Base-by-base conservation (phyloP, 768 basidiomycete genomes). In the Lentinula sp. region DNA sequence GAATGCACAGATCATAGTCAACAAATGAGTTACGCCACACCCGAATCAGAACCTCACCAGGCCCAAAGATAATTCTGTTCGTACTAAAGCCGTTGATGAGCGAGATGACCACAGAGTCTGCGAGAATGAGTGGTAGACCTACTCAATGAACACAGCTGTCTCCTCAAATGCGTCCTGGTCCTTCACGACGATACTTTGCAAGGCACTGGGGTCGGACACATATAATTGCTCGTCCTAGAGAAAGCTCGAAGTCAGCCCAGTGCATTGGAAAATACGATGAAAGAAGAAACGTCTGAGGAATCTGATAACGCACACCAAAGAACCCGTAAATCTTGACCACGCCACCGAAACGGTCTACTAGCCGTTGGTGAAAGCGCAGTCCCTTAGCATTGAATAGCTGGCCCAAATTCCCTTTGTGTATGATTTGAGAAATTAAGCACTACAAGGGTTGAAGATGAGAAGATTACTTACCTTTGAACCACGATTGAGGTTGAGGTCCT, bases 151-250 rank as follows among this genome's bases (percentile, higher is more conserved):
- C 0, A 76, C 72, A 0, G 70, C 63, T 0, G 79, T 75, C 59
- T 80, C 80, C 60, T 84, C 82, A 61, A 75, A 83, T 8, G 74
- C 70, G 49, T 78, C 72, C 62, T 79, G 78, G 42, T 83, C 82
- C 63, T 80, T 82, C 9, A 78, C 50, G 13, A 81, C 64, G 43
- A 84, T 79, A 34, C 71, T 75, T 42, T 81, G 78, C 23, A 84
- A 65, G 1, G 83, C 82, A 13, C 67, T 70, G 1, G 82, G 80
- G 64, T 84, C 82, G 54, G 71, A 76, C 5, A 84, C 71, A 62
- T 81, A 82, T 2, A 84, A 69, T 66, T 80, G 77, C 61, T 78
- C 76, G 57, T 79, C 76, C 80, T 82, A 61, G 28, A 31, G 34
- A 35, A 10, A 28, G 34, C 2, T 43, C 11, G 35, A 45, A 15